Conservation (phyloP, 2,329 filamentous ascomycete genomes). For the Cytospora schulzeri region DNA sequence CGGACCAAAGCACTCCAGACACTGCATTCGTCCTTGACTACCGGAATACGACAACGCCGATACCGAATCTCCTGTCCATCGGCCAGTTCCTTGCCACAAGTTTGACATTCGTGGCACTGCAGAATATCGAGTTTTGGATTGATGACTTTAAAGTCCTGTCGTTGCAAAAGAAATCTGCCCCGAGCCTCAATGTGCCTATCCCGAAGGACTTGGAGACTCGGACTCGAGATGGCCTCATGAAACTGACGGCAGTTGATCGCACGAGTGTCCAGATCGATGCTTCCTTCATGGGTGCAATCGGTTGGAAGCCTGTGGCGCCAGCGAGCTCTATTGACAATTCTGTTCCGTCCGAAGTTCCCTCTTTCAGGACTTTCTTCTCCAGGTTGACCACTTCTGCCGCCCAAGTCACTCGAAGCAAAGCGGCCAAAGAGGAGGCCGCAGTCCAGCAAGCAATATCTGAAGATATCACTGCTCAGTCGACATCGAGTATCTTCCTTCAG, state of each 20-base stretch:
- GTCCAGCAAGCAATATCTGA: slow-evolving; percentile 66
- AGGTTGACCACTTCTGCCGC: slow-evolving; percentile 64
- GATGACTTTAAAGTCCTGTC: slow-evolving; percentile 82
- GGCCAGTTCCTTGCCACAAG: slow-evolving; percentile 93
- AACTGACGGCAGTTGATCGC: slow-evolving; percentile 74
- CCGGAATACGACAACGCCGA: slow-evolving; percentile 80
- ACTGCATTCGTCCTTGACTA: slow-evolving; percentile 97
- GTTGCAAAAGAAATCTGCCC: slow-evolving; percentile 83
- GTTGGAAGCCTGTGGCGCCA: slow-evolving; percentile 69
- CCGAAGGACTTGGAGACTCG: slow-evolving; percentile 78
- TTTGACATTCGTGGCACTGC: slow-evolving; percentile 89
- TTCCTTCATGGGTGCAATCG: slow-evolving; percentile 82
- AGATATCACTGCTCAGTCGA: slow-evolving; percentile 70
- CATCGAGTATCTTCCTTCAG: slow-evolving; percentile 82
- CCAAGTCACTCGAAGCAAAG: slow-evolving; percentile 56
- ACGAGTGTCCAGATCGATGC: slow-evolving; percentile 93
- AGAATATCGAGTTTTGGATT: slow-evolving; percentile 86
- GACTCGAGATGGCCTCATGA: slow-evolving; percentile 89
- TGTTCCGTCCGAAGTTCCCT: slow-evolving; percentile 57
- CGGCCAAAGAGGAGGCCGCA: slow-evolving; percentile 63
- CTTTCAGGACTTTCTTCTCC: slow-evolving; percentile 78
- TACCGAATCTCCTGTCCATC: slow-evolving; percentile 83
- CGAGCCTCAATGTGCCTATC: slow-evolving; percentile 70
- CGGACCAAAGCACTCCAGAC: slow-evolving; percentile 65
- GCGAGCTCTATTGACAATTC: slow-evolving; percentile 49